A percentile compares a stretch with the other conserved stretches of the same genome.
These are phyloP conservation scores for Quercus lobata DNA, from an alignment of 331 rosid genomes.

Conservation along the genomic window DNA sequence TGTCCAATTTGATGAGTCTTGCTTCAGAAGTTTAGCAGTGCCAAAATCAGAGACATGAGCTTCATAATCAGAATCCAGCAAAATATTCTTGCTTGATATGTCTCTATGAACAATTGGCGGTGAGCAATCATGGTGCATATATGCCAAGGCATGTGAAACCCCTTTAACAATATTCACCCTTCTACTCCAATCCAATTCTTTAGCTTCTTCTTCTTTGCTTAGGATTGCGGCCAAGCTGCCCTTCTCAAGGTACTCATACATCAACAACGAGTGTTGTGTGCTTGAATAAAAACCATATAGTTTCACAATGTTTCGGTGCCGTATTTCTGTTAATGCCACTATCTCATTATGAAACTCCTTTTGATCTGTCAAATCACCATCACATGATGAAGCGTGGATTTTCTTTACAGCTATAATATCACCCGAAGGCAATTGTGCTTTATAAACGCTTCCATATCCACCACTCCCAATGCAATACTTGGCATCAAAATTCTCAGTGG, in stretches of 20 bases:
- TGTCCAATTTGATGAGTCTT: conserved; percentile 34
- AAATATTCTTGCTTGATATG: conserved; percentile 57
- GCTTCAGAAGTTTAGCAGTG: conserved; percentile 38
- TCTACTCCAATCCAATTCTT: conserved; percentile 38
- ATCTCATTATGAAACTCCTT: conserved; percentile 41
- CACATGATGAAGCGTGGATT: conserved; percentile 20
- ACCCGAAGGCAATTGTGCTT: conserved; percentile 22
- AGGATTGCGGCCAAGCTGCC: conserved; percentile 36
- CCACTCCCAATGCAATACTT: conserved; percentile 32
- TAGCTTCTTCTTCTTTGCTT: conserved; percentile 27
- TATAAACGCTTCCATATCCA: conserved; percentile 46
- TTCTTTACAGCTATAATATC: conserved; percentile 43
- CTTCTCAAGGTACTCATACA: conserved; percentile 38
- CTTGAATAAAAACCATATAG: conserved; percentile 45
- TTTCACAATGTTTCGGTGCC: conserved; percentile 46
- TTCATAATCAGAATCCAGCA: conserved; percentile 34
- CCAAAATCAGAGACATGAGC: conserved; percentile 49
- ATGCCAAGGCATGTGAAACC: conserved; percentile 45
- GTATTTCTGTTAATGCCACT: conserved; percentile 39
- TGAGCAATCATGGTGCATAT: conserved; percentile 31
- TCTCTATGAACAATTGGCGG: conserved; percentile 47
- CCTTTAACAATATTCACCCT: conserved; percentile 45
- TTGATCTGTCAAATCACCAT: conserved; percentile 4
- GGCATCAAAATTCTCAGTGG: conserved; percentile 31
- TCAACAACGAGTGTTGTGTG: conserved; percentile 16